A percentile compares a stretch with the other conserved stretches of the same genome.
Conservation (phyloP, 805 yeast species). For the Ogataea pignaliae region DNA sequence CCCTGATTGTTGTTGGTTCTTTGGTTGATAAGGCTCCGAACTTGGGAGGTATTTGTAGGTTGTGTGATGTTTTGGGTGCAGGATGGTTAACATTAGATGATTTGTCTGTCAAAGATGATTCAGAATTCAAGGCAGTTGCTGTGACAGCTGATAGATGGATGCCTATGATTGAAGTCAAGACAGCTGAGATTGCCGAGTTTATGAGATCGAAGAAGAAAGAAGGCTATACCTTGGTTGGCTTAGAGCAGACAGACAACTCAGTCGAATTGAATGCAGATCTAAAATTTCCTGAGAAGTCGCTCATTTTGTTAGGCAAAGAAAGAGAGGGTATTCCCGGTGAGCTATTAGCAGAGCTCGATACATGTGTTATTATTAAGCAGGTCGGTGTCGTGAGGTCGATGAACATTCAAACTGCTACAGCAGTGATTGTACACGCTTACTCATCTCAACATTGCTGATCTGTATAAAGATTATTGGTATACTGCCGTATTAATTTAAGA, state of each 20-base stretch:
- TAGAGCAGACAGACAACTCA: constrained; percentile 93
- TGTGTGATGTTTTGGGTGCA: constrained; percentile 90
- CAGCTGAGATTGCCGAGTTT: constrained; percentile 48
- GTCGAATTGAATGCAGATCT: constrained; percentile 59
- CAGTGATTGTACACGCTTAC: constrained; percentile 89
- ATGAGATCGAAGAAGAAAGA: constrained; percentile 58
- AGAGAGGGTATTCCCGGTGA: constrained; percentile 90
- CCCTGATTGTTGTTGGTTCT: constrained; percentile 86
- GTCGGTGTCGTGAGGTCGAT: constrained; percentile 89
- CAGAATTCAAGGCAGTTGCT: constrained; percentile 81
- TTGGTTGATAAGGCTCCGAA: constrained; percentile 91
- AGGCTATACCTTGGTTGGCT: constrained; percentile 84
- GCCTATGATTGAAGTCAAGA: constrained; percentile 80
- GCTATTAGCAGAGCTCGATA: constrained; percentile 72
- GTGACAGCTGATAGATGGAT: constrained; percentile 95
- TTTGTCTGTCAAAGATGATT: constrained; percentile 51
- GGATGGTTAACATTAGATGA: constrained; percentile 77
- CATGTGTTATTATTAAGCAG: constrained; percentile 88
- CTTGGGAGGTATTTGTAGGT: constrained; percentile 88
- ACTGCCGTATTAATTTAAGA: too few species aligned
- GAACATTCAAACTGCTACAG: constrained; percentile 97
- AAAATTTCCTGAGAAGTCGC: constrained; percentile 72
- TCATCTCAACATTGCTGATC: constrained; percentile 59
- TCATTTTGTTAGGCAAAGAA: constrained; percentile 80
- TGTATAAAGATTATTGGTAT: too few species aligned